phyloP scores from a whole-genome alignment of 257 asterid species.

The Plantago ovata region DNA sequence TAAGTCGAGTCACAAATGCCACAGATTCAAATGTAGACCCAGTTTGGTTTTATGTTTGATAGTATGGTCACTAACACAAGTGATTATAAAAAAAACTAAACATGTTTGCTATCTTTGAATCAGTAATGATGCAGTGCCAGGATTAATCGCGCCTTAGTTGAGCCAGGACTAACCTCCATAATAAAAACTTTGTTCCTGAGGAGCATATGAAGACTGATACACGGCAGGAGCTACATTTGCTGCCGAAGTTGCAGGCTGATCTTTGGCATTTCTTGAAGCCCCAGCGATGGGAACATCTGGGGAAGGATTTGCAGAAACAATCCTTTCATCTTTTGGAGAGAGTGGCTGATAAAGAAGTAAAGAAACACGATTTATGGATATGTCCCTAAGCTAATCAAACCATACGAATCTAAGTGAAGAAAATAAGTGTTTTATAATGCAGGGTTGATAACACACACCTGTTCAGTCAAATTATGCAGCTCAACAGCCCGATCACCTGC shows the following conservation, averaged over 20 bases:
- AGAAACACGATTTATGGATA: constrained; percentile 29
- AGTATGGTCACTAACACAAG: no score
- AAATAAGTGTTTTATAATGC: constrained; percentile 14
- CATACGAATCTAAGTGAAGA: constrained; percentile 15
- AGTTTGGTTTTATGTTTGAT: no score
- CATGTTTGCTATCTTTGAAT: no score
- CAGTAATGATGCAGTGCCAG: no score
- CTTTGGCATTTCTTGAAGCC: constrained; percentile 60
- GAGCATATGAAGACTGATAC: constrained; percentile 51
- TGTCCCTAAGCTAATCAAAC: constrained; percentile 29
- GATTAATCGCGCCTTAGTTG: no score
- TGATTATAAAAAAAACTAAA: no score
- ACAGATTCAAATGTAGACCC: no score
- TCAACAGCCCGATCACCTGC: constrained; percentile 78
- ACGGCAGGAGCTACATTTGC: constrained; percentile 47
- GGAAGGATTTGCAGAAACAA: constrained; percentile 62
- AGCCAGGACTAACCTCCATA: constrained; percentile 60
- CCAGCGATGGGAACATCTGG: constrained; percentile 61
- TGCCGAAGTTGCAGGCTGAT: constrained; percentile 54
- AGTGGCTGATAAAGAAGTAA: constrained; percentile 53
- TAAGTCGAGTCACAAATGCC: no score
- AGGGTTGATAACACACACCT: constrained; percentile 42
- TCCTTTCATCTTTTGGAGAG: constrained; percentile 80
- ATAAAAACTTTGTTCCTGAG: constrained; percentile 69
- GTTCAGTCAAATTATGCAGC: constrained; percentile 66